Conservation (phyloP, 345 rosid species). For the Brassica rapa region DNA sequence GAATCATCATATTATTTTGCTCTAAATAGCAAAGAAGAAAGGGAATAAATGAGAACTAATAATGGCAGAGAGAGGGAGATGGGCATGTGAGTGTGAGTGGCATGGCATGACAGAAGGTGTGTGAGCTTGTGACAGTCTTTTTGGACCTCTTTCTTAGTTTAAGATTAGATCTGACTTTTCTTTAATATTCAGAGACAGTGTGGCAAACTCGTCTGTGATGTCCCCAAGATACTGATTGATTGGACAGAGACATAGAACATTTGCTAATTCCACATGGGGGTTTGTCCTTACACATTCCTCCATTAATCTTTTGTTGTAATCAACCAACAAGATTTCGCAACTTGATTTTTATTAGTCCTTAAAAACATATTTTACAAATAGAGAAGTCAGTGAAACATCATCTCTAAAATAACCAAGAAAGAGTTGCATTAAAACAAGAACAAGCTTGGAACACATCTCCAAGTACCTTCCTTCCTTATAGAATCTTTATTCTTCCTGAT, state of each 20-base stretch:
- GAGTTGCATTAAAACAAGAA: constrained; percentile 12
- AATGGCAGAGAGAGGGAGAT: constrained; percentile 16
- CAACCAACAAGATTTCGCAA: constrained; percentile 9
- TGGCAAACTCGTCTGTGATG: constrained; percentile 38
- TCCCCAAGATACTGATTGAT: constrained; percentile 34
- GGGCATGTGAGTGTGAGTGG: constrained; percentile 39
- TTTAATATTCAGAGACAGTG: constrained; percentile 27
- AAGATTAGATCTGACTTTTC: constrained; percentile 39
- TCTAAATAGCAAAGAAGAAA: constrained; percentile 20
- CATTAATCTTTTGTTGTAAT: constrained; percentile 18
- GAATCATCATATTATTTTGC: constrained; percentile 10
- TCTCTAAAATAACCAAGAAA: constrained; percentile 21
- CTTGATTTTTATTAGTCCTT: constrained; percentile 16
- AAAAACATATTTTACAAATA: constrained; percentile 27
- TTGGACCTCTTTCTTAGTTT: background rate
- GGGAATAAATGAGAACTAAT: constrained; percentile 1
- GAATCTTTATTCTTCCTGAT: constrained; percentile 28
- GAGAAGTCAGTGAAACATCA: constrained; percentile 22
- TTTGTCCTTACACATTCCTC: constrained; percentile 34
- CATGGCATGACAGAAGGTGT: constrained; percentile 30
- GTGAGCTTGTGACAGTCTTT: constrained; percentile 44
- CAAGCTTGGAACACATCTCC: constrained; percentile 28
- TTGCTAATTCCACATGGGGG: constrained; percentile 41
- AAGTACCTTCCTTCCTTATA: constrained; percentile 9
- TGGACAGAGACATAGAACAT: constrained; percentile 36